These are phyloP conservation scores for Harringtonia aguacate DNA, from an alignment of 2,329 filamentous ascomycete genomes.

Conservation along the genomic window DNA sequence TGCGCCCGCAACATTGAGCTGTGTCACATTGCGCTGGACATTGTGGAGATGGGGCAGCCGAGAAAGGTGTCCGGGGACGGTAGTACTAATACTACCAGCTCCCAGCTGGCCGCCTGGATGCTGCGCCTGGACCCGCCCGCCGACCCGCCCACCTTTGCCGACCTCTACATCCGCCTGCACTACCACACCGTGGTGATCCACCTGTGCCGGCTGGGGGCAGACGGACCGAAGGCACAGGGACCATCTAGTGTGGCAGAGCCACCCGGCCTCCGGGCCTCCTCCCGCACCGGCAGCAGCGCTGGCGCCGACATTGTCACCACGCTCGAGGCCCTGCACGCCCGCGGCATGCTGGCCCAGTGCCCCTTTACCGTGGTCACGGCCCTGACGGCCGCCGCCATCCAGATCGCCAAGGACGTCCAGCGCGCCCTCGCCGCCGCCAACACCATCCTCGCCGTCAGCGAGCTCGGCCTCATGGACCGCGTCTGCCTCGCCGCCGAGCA, in stretches of 20 bases:
- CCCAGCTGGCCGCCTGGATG: background rate
- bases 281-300: background rate
- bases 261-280: background rate
- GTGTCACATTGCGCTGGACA: slow-evolving; percentile 1
- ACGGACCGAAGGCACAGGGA: no score
- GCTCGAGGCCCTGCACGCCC: background rate
- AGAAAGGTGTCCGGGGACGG: no score
- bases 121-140: slow-evolving; percentile 1
- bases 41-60: background rate
- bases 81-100: background rate
- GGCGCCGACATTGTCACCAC: no score
- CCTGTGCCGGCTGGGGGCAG: no score
- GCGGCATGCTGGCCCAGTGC: background rate
- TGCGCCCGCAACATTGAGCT: background rate
- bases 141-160: no score
- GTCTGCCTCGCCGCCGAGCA: background rate
- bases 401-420: slow-evolving; percentile 1
- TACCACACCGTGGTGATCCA: no score
- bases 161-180: no score
- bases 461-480: background rate
- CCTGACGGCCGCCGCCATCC: slow-evolving; percentile 2
- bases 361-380: slow-evolving; percentile 2
- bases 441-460: background rate
- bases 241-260: no score
- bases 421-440: background rate